Evolutionary conservation across 129 eudicot genomes (phyloP), one percentile per base, ranked within the genome.

Genomic region (Cynara cardunculus): DNA sequence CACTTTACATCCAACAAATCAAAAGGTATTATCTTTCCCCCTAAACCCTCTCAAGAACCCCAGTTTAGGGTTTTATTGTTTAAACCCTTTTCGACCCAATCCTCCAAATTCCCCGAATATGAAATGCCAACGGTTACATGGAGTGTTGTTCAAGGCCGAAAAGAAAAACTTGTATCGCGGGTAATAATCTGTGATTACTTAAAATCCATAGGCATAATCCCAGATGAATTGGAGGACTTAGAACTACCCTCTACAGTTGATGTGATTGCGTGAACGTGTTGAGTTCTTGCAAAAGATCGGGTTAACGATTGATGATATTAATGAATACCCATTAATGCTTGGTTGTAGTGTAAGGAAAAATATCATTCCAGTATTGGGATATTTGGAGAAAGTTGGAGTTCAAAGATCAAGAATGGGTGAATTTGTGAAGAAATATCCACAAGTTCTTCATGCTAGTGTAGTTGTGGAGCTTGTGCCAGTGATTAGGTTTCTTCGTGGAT

Each of bases 81-180:
- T 53, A 74, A 82, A 67, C 80, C 84, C 79, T 86, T 73, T 85
- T 90, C 96, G 7, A 73, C 89, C 25, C 90, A 89, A 76, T 72
- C 93, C 62, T 77, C 79, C 32, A 88, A 86, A 39, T 88, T 90
- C 28, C 92, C 95, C 6, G 95, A 90, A 72, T 90, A 90, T 82
- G 92, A 90, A 84, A 90, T 90, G 96, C 96, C 96, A 11, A 80
- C 96, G 3, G 96, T 90, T 27, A 90, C 96, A 3, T 90, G 96
- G 96, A 92, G 90, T 26, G 90, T 90, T 7, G 96, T 90, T 41
- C 96, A 88, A 80, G 96, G 96, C n/a, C 73, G 96, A 21, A 90
- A 88, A 71, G 96, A 90, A 13, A 90, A 87, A 28, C 86, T 90
- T 2, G 96, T 90, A 1, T 90, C 96, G 0, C 79, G 91, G 26